Conservation (phyloP, 306 rosid species). For the Heteromeles arbutifolia region DNA sequence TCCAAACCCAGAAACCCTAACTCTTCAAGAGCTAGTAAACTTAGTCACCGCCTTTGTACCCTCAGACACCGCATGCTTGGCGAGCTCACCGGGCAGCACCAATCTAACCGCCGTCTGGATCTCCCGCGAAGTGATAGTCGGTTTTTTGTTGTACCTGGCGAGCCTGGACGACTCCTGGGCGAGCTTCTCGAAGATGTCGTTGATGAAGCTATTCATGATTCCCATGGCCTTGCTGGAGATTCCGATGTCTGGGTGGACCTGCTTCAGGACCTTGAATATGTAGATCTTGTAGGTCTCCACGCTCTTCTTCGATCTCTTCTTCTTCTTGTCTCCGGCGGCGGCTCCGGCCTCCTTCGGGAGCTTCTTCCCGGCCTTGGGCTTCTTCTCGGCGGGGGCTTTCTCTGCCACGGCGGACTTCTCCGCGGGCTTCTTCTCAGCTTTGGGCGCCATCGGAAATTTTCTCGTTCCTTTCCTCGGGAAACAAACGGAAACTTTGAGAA, state of each 20-base stretch:
- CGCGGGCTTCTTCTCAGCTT: slow-evolving; percentile 69
- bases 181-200: slow-evolving; percentile 74
- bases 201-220: slow-evolving; percentile 74
- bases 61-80: slow-evolving; percentile 75
- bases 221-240: slow-evolving; percentile 86
- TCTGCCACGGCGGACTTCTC: slow-evolving; percentile 43
- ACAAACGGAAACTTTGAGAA: neutral
- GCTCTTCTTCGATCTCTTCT: slow-evolving; percentile 62
- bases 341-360: slow-evolving; percentile 57
- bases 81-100: slow-evolving; percentile 73
- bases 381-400: slow-evolving; percentile 59
- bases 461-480: neutral
- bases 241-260: slow-evolving; percentile 79
- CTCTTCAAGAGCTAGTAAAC: slow-evolving; percentile 51
- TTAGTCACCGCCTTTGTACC: slow-evolving; percentile 75
- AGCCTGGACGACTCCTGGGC: slow-evolving; percentile 65
- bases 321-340: slow-evolving; percentile 51
- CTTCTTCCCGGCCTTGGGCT: slow-evolving; percentile 77
- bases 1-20: neutral
- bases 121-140: slow-evolving; percentile 67
- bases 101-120: slow-evolving; percentile 72
- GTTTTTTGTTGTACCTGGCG: slow-evolving; percentile 70
- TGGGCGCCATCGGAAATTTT: slow-evolving; percentile 52
- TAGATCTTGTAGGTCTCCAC: slow-evolving; percentile 68
- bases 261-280: slow-evolving; percentile 77